Base-by-base conservation (phyloP, 2,329 filamentous ascomycete species). In the Calycina marina region DNA sequence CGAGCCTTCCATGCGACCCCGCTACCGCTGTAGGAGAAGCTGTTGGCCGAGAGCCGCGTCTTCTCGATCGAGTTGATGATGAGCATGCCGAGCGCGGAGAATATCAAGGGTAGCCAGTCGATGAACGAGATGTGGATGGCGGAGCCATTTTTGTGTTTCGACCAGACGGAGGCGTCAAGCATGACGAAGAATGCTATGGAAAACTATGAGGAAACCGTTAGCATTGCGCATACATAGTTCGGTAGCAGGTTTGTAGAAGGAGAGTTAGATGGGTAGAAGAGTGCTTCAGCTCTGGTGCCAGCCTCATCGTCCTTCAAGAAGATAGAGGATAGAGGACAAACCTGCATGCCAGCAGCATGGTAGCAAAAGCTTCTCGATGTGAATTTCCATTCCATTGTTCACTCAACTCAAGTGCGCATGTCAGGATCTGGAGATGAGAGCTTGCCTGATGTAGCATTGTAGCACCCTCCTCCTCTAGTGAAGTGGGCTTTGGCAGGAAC, bases 41-140 rank as follows among this genome's bases (percentile, higher is more conserved):
- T 67, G 57, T 79, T 71, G 46, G 67, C 62, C 45, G 69, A 69
- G 40, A 78, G 62, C 32, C 73, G 67, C 38, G 70, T 60, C 57
- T 78, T 77, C 58, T 77, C 72, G 41, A 77, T 72, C 44, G 64
- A 70, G 62, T 78, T 77, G 61, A 77, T 77, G 54, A 77, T 77
- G 37, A 78, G 63, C 71, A 78, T 77, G 41, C 74, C 73, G 40
- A 77, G 60, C 40, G 66, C 64, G 43, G 66, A 71, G 60, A 77
- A 77, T 53, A 77, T 66, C 43, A 78, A 63, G 31, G 73, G 72
- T 41, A 77, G 66, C 73, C 73, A 78, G 65, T 78, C 73, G 55
- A 76, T 62, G 48, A 77, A 79, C 43, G 61, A 71, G 47, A 79
- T 62, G 57, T 78, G 72, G 36, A 69, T 57, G 52, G 65, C 57